Percentiles rank a stretch among this genome's conserved stretches.
Evolutionary conservation across 345 rosid genomes (phyloP).

Genomic region (Psidium friedrichsthalianum): DNA sequence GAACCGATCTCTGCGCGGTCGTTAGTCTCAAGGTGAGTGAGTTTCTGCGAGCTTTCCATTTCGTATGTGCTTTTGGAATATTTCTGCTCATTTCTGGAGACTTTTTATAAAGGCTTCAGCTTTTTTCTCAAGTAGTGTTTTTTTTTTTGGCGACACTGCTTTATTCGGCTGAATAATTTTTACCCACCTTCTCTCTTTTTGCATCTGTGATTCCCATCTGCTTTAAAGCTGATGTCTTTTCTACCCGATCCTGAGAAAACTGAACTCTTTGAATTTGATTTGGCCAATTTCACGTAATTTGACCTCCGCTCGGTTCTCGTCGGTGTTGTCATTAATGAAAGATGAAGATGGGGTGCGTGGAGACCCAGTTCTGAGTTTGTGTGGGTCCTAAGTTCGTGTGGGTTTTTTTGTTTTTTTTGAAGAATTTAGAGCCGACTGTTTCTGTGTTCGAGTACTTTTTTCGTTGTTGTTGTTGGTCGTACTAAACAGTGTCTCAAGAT

Average conservation of each 20-base stretch:
- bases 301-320: background rate
- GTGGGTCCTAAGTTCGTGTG: background rate
- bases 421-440: slow-evolving; percentile 13
- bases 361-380: slow-evolving; percentile 27
- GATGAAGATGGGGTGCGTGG: slow-evolving; percentile 10
- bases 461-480: background rate
- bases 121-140: background rate
- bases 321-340: background rate
- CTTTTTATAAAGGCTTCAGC: background rate
- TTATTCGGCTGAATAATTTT: slow-evolving; percentile 3
- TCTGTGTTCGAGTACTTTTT: background rate
- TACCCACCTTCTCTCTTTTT: slow-evolving; percentile 7
- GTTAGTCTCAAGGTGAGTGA: slow-evolving; percentile 11
- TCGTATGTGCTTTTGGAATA: slow-evolving; percentile 4
- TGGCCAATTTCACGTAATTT: slow-evolving; percentile 7
- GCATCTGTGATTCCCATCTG: slow-evolving; percentile 14
- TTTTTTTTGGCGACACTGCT: background rate
- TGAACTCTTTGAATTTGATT: background rate
- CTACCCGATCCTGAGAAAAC: background rate
- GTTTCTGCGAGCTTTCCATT: slow-evolving; percentile 18
- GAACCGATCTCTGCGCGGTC: background rate
- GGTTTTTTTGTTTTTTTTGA: background rate
- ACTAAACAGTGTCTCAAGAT: slow-evolving; percentile 23
- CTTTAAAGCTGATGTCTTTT: slow-evolving; percentile 29
- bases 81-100: background rate